Conservation (phyloP, 345 rosid genomes). For the Jatropha curcas region DNA sequence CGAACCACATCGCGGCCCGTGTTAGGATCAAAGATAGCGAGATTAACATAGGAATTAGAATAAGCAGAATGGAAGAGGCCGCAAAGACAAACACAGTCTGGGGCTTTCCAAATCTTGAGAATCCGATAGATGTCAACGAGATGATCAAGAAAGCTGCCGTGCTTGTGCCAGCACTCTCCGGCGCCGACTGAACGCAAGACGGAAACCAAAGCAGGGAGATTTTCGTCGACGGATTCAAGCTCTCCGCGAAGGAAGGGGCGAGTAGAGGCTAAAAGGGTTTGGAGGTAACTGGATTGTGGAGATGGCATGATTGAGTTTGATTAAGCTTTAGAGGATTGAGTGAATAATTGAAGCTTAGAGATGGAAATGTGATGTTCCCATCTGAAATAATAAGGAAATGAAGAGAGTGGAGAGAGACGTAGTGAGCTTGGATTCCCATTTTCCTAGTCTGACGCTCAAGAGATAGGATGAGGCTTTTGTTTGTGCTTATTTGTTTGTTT, state of each 20-base stretch:
- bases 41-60: slow-evolving; percentile 87
- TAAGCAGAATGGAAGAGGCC: slow-evolving; percentile 97
- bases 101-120: slow-evolving; percentile 79
- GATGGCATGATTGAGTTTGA: not conserved
- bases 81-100: slow-evolving; percentile 78
- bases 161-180: slow-evolving; percentile 99
- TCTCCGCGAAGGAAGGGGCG: slow-evolving; percentile 96
- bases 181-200: slow-evolving; percentile 87
- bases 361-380: no score
- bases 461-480: no score
- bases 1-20: slow-evolving; percentile 86
- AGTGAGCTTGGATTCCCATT: no score
- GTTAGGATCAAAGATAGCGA: slow-evolving; percentile 83
- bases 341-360: no score
- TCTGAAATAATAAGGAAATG: no score
- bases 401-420: no score
- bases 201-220: slow-evolving; percentile 61
- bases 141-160: slow-evolving; percentile 89
- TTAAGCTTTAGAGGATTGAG: no score
- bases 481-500: no score
- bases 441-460: no score
- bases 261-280: slow-evolving; percentile 47
- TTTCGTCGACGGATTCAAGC: slow-evolving; percentile 59
- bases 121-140: slow-evolving; percentile 76
- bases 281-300: slow-evolving; percentile 9